phyloP scores from a whole-genome alignment of 2,329 filamentous ascomycete species.

The Verruconis gallopava region DNA sequence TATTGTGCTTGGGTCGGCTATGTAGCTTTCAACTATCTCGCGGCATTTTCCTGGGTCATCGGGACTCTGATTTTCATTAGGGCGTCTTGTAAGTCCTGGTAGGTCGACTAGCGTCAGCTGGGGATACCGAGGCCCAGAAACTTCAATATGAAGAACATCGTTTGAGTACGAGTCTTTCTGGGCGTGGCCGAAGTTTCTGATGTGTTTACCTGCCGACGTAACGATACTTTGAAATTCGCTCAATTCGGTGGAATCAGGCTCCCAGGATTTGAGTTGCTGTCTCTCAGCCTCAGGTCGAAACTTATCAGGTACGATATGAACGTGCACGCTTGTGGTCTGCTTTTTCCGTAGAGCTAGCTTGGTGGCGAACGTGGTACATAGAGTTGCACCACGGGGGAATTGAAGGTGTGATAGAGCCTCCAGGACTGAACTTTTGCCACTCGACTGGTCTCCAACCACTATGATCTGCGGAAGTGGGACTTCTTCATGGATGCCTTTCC shows the following conservation, averaged over 20 bases:
- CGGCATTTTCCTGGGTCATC: slow-evolving; percentile 22
- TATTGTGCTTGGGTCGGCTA: slow-evolving; percentile 44
- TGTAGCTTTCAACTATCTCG: slow-evolving; percentile 38
- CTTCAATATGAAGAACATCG: slow-evolving; percentile 19
- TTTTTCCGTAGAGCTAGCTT: slow-evolving; percentile 28
- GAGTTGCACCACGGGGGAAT: slow-evolving; percentile 42
- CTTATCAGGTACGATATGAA: background rate
- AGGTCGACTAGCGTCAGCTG: slow-evolving; percentile 38
- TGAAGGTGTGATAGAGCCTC: slow-evolving; percentile 50
- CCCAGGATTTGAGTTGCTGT: background rate
- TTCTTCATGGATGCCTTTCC: slow-evolving; percentile 33
- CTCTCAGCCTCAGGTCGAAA: background rate
- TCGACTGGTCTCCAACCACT: slow-evolving; percentile 47
- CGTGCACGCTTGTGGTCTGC: background rate
- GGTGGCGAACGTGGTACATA: slow-evolving; percentile 50
- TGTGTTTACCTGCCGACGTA: slow-evolving; percentile 6
- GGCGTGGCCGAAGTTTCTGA: background rate
- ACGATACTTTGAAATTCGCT: slow-evolving; percentile 2
- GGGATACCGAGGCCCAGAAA: slow-evolving; percentile 20
- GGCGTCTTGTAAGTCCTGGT: slow-evolving; percentile 26
- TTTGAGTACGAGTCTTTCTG: background rate
- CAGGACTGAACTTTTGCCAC: slow-evolving; percentile 52
- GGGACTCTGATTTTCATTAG: slow-evolving; percentile 19
- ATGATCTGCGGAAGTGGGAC: slow-evolving; percentile 42
- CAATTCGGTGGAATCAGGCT: background rate